These are phyloP conservation scores for Quercus variabilis DNA, from an alignment of 306 rosid species.

Conservation along the genomic window DNA sequence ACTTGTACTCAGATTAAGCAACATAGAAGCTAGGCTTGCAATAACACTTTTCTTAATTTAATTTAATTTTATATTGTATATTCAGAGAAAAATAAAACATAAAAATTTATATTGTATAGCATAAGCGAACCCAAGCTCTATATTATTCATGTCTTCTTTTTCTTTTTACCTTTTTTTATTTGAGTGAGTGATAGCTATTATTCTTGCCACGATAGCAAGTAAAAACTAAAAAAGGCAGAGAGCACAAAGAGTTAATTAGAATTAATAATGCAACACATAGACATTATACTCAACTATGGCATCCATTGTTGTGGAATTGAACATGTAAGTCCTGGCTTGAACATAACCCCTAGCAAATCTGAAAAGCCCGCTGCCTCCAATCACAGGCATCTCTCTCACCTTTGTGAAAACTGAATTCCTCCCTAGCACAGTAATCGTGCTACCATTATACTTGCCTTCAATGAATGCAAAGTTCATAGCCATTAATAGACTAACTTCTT, in stretches of 20 bases:
- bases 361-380: conserved; percentile 29
- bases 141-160: too few relatives aligned
- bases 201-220: too few relatives aligned
- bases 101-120: too few relatives aligned
- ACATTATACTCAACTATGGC: conserved; percentile 60
- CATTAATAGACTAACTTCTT: conserved; percentile 18
- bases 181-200: too few relatives aligned
- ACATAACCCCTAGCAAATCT: conserved; percentile 24
- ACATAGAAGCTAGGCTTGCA: too few relatives aligned
- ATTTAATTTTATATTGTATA: too few relatives aligned
- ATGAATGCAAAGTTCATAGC: conserved; percentile 12
- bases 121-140: background rate
- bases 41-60: too few relatives aligned
- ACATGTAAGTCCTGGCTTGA: conserved; percentile 27
- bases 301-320: conserved; percentile 23
- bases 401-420: background rate
- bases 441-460: conserved; percentile 21
- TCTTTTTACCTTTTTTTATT: too few relatives aligned
- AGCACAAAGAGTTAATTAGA: background rate
- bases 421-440: conserved; percentile 22
- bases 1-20: too few relatives aligned
- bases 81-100: too few relatives aligned
- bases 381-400: conserved; percentile 25
- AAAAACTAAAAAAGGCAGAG: too few relatives aligned
- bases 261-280: conserved; percentile 42